These are phyloP conservation scores for Ceratocystis cacaofunesta DNA, from an alignment of 2,329 filamentous ascomycete species.

Conservation along the genomic window DNA sequence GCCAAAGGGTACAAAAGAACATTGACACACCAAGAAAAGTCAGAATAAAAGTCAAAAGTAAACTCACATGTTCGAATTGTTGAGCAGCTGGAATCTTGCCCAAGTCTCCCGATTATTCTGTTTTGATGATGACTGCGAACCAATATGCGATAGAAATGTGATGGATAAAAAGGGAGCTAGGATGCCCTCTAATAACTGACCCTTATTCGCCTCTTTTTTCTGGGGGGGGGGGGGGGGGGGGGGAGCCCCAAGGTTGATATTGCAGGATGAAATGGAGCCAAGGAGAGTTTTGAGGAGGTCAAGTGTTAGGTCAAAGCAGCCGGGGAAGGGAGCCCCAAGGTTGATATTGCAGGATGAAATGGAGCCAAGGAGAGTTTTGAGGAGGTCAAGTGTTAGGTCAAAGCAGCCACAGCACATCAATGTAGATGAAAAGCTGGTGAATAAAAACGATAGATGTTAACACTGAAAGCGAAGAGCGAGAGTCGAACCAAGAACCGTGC, in stretches of 20 bases:
- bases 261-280: neutral
- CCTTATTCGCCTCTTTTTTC: neutral
- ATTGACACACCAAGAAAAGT: neutral
- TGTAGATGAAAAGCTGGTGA: too few relatives aligned
- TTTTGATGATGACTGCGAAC: neutral
- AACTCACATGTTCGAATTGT: slow-evolving; percentile 1
- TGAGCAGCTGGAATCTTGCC: neutral
- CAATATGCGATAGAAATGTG: slow-evolving; percentile 3
- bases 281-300: neutral
- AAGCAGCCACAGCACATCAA: too few relatives aligned
- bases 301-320: neutral
- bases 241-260: too few relatives aligned
- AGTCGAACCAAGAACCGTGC: neutral
- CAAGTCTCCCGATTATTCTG: neutral
- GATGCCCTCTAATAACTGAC: neutral
- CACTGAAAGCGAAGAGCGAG: too few relatives aligned
- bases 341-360: neutral
- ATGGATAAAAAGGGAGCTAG: slow-evolving; percentile 4
- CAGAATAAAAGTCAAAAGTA: neutral
- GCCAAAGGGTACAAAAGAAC: neutral
- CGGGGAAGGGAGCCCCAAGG: too few relatives aligned
- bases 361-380: neutral
- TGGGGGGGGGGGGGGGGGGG: too few relatives aligned
- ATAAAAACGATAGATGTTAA: too few relatives aligned
- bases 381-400: neutral